These are phyloP conservation scores for Sclerotinia subarctica DNA, from an alignment of 2,329 filamentous ascomycete genomes.

Conservation along the genomic window DNA sequence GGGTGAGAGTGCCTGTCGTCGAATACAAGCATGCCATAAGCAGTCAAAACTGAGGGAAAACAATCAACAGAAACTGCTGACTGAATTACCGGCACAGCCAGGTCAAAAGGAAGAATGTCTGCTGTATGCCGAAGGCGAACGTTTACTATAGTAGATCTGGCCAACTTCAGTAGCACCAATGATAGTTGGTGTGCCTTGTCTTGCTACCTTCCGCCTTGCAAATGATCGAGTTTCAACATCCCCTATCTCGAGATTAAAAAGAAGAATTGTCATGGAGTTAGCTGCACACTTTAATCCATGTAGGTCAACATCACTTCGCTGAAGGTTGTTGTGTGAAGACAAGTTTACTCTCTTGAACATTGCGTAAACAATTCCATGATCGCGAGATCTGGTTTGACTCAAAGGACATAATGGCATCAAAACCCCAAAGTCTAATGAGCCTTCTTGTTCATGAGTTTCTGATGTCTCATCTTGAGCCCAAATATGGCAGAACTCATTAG, in stretches of 20 bases:
- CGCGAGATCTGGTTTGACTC: neutral
- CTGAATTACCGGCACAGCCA: no score
- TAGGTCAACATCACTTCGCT: neutral
- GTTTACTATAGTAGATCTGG: constrained; percentile 8
- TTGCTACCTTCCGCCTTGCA: neutral
- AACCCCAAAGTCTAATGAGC: neutral
- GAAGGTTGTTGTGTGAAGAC: neutral
- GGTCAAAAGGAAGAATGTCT: constrained; percentile 6
- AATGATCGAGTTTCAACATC: neutral
- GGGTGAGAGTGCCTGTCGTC: neutral
- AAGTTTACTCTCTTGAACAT: neutral
- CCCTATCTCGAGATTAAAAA: neutral
- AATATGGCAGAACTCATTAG: neutral
- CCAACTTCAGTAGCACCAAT: constrained; percentile 12
- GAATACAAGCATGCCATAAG: neutral
- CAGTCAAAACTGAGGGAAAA: neutral
- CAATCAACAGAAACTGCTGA: neutral
- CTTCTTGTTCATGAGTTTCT: neutral
- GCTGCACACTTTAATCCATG: neutral
- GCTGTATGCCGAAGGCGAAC: neutral
- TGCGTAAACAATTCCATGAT: constrained; percentile 9
- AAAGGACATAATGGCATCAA: constrained; percentile 1
- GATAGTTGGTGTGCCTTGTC: neutral
- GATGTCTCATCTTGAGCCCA: neutral
- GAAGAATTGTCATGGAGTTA: neutral